phyloP scores from a whole-genome alignment of 208 protist species.

The Acanthamoeba culbertsoni region DNA sequence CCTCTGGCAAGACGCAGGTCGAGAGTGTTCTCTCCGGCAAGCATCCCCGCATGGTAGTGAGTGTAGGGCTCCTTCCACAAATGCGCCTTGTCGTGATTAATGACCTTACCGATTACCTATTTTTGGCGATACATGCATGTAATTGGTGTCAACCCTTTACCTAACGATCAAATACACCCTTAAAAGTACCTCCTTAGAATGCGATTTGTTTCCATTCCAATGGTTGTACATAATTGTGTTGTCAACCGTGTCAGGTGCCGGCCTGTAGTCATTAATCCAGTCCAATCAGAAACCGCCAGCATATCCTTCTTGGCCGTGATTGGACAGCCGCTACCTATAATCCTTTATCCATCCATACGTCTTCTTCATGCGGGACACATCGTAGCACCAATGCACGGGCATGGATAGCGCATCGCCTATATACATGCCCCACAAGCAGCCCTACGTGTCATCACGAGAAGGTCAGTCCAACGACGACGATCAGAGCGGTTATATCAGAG shows the following conservation, averaged over 20 bases:
- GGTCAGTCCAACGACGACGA: background rate
- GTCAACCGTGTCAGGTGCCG: background rate
- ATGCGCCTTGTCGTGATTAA: background rate
- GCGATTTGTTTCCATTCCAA: background rate
- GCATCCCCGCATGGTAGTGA: conserved; percentile 29
- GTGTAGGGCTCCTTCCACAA: conserved; percentile 13
- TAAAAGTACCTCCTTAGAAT: background rate
- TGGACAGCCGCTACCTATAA: background rate
- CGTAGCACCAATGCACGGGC: conserved; percentile 67
- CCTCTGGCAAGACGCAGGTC: background rate
- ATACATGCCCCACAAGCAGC: conserved; percentile 52
- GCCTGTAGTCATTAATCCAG: background rate
- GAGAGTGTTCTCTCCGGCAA: conserved; percentile 23
- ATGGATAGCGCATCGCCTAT: conserved; percentile 62
- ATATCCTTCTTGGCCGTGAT: background rate
- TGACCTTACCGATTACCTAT: conserved; percentile 4
- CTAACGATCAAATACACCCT: background rate
- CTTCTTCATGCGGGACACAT: background rate
- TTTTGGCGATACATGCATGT: background rate
- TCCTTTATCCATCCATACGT: background rate
- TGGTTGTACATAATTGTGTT: conserved; percentile 32
- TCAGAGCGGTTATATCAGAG: background rate
- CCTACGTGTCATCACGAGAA: background rate
- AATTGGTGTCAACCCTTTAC: background rate
- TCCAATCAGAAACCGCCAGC: background rate